Base-by-base conservation (phyloP, 176 grass and related monocot species). In the Oryza punctata region DNA sequence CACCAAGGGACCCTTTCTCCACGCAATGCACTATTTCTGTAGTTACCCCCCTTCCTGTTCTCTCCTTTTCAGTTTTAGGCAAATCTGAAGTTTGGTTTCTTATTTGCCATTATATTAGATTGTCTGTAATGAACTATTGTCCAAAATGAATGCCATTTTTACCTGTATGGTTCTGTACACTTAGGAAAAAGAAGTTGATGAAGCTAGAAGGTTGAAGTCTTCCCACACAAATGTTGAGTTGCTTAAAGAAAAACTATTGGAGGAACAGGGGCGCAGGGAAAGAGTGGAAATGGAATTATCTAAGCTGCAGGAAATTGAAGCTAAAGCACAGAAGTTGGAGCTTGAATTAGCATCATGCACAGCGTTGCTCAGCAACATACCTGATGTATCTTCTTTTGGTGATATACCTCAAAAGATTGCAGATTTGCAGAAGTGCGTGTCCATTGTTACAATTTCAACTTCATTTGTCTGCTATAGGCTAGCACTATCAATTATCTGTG, bases 341-440 rank as follows among this genome's bases (percentile, higher is more conserved):
- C 82, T 93, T 73, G 96, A 98, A 86, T 85, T 98, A 84, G 28
- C 73, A 3, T 88, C 92, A 57, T 98, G 87, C 85, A 98, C 88
- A 87, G 35, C 72, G 63, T 79, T 98, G 82, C 89, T 98, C 43
- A 88, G 85, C 8, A 87, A 89, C 81, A 91, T 98, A 83, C 93
- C 96, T 81, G 91, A 98, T 91, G 89, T 95, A 27, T 90, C 87
- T 54, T 93, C 69, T 89, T 90, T 82, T 81, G 76, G 73, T 19
- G 93, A 94, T 89, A 94, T 97, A 94, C 94, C 94, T 63, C 84
- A 86, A 73, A 97, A 94, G 86, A 84, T 98, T 70, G 85, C 93
- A 16, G 91, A 87, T 73, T 79, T 94, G 68, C 93, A 93, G 67
- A 94, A 80, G 93, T 95, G 79, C 28, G 82, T 86, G 65, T 76